Base-by-base conservation (phyloP, 805 yeast species). In the Pichia membranifaciens region DNA sequence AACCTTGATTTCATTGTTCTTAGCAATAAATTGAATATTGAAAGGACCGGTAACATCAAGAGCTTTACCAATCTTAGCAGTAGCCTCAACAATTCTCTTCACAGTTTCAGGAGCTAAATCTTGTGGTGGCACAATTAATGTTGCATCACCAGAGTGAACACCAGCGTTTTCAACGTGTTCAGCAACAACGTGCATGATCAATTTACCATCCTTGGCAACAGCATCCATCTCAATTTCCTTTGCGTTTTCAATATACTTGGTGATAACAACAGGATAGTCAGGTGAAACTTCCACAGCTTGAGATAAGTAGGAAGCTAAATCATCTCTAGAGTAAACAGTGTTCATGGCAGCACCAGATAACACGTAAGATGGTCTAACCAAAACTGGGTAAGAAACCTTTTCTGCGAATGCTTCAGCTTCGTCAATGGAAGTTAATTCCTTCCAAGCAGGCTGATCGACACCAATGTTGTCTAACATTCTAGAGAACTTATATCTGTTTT, bases 101-200 rank as follows among this genome's bases (percentile, higher is more conserved):
- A 91, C 96, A 40, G 96, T 88, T 71, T 87, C 96, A 51, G 88
- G 87, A 55, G 84, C 91, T 59, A 93, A 77, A 64, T 87, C 95
- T 72, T 91, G 97, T 44, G 97, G 96, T 47, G 99, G 99, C 50
- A 91, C 95, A 66, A 91, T 86, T 62, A 91, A 73, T 41, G 98
- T 93, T 52, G 99, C 99, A 70, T 91, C 99, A 76, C 99, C 99
- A 44, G 98, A 91, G 70, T 91, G 99, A 38, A 91, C 96, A 79
- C 99, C 99, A 23, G 99, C 99, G 64, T 91, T 91, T 73, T 91
- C 99, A 56, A 93, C 96, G 67, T 91, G 99, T 71, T 93, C 98
- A 47, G 96, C 88, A 50, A 91, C 96, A 64, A 89, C 98, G 67
- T 91, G 98, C 89, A 91, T 87, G 58, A 93, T 78, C 71, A 91